Base-by-base conservation (phyloP, 768 basidiomycete genomes). In the Suillus subalutaceus region DNA sequence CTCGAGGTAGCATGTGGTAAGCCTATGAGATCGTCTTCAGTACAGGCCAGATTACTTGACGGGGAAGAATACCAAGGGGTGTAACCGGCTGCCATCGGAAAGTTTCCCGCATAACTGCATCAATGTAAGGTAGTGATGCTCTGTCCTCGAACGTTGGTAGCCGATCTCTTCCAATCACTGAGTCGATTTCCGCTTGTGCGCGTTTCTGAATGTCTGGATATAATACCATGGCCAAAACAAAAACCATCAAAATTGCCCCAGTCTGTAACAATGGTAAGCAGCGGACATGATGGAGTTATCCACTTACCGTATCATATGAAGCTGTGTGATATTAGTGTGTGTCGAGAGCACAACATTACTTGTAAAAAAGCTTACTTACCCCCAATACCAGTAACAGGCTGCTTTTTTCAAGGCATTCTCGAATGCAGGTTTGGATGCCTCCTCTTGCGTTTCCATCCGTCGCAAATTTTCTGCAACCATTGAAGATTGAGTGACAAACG, bases 131-230 rank as follows among this genome's bases (percentile, higher is more conserved):
- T 20, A 71, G 57, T 32, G 58, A 63, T 15, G 6, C 38, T 43
- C 66, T 62, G 43, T 72, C 72, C 8, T 67, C 58, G 57, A 61
- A 70, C 0, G 55, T 58, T 4, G 70, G 65, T 6, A 74, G 50
- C 12, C 70, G 61, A 26, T 71, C 67, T 26, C 55, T 53, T 9
- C 75, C 73, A 12, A 73, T 62, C 43, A 73, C 65, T 0, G 65
- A 60, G 48, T 75, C 72, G 16, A 76, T 65, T 56, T 76, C 74
- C 40, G 63, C 65, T 50, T 72, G 72, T 18, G 66, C 67, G 6
- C 66, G 62, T 41, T 43, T 38, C 60, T 50, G 71, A 30, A 63
- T 71, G 41, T 66, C 69, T 18, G 65, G 68, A 63, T 66, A 65
- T 41, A 67, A 62, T 32, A 68, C 73, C 72, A 63, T 70, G 48